These are phyloP conservation scores for Pyrrhoderma lamaoense DNA, from an alignment of 1,284 basidiomycete species.

Conservation along the genomic window DNA sequence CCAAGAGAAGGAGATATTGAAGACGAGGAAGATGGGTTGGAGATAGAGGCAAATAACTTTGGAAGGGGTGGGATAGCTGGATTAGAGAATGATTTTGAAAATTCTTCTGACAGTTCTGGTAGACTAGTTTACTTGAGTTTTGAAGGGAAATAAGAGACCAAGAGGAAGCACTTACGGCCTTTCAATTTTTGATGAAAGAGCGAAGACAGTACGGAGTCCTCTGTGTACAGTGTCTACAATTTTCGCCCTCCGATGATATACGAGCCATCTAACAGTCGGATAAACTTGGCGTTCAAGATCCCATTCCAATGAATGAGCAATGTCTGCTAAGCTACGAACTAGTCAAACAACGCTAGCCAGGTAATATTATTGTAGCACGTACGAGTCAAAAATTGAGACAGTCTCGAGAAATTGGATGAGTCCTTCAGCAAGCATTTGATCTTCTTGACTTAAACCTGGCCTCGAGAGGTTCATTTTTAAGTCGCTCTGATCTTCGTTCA, in stretches of 20 bases:
- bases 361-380: constrained; percentile 32
- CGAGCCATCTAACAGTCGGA: constrained; percentile 83
- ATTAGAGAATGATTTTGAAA: constrained; percentile 59
- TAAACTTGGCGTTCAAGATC: constrained; percentile 82
- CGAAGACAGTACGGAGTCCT: constrained; percentile 81
- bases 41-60: constrained; percentile 65
- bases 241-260: constrained; percentile 84
- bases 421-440: constrained; percentile 59
- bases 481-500: constrained; percentile 50
- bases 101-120: constrained; percentile 53
- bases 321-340: constrained; percentile 65
- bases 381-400: constrained; percentile 34
- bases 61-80: constrained; percentile 65
- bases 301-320: constrained; percentile 80
- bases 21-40: constrained; percentile 43
- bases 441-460: constrained; percentile 55
- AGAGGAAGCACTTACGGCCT: constrained; percentile 47
- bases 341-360: neutral
- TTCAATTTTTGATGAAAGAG: constrained; percentile 60
- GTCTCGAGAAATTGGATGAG: constrained; percentile 62
- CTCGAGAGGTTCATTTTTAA: constrained; percentile 53
- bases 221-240: constrained; percentile 80
- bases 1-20: constrained; percentile 7
- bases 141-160: neutral
- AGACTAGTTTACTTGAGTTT: constrained; percentile 36